These are phyloP conservation scores for Allium cepa DNA, from an alignment of 106 monocot species.

Conservation along the genomic window DNA sequence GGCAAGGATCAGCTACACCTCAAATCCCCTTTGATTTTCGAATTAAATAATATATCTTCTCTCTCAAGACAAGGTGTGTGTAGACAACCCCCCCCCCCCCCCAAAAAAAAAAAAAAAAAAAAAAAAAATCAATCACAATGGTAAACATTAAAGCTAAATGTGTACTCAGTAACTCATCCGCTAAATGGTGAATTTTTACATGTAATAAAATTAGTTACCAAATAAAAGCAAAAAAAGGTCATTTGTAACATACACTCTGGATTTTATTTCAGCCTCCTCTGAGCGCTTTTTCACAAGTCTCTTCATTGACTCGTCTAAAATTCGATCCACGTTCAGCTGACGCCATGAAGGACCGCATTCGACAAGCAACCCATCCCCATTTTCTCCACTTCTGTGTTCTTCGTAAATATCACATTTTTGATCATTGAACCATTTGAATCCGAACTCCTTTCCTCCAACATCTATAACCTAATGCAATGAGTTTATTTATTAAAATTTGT, in stretches of 20 bases:
- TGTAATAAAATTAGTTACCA: not conserved
- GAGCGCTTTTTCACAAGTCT: conserved; percentile 95
- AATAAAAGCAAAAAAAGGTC: not conserved
- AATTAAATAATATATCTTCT: too few species aligned
- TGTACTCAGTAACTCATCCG: not conserved
- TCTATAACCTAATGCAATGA: conserved; percentile 65
- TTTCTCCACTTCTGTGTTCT: conserved; percentile 64
- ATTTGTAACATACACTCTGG: conserved; percentile 24
- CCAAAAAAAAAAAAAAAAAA: too few species aligned
- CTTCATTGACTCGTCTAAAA: conserved; percentile 85
- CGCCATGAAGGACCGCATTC: conserved; percentile 88
- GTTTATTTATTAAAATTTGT: too few species aligned
- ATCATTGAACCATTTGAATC: conserved; percentile 84
- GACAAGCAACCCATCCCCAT: conserved; percentile 82
- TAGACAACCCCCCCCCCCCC: too few species aligned
- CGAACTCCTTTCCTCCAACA: conserved; percentile 87
- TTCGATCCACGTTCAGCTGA: conserved; percentile 86
- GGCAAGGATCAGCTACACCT: not conserved
- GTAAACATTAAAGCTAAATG: not conserved
- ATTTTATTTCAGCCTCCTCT: conserved; percentile 81
- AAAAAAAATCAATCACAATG: not conserved
- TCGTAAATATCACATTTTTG: conserved; percentile 91
- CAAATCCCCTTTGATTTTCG: too few species aligned
- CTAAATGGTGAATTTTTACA: not conserved
- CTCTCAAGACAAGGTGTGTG: too few species aligned